Evolutionary conservation across 805 yeast species (phyloP).

Genomic region (Schwanniomyces pseudopolymorphus): DNA sequence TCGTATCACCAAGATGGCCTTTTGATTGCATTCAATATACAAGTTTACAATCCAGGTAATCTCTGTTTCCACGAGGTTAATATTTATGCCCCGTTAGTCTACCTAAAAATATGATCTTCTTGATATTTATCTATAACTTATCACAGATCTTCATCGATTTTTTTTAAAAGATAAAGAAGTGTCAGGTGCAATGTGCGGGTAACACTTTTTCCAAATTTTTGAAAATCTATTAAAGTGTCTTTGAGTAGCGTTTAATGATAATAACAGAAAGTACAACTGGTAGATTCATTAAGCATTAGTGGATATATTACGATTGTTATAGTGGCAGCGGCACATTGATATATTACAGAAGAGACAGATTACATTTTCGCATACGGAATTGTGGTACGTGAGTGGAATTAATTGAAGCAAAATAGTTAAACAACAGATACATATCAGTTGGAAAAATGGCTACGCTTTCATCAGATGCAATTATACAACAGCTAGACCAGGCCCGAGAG

Average conservation of each 20-base stretch:
- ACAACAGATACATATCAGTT: not conserved
- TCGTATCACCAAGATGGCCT: not conserved
- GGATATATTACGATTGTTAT: not conserved
- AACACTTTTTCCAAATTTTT: not conserved
- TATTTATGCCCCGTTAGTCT: not conserved
- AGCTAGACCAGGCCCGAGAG: conserved; percentile 38
- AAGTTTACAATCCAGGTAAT: not conserved
- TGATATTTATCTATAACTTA: not conserved
- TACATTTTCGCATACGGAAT: not conserved
- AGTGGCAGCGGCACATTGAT: not conserved
- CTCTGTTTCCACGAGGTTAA: not conserved
- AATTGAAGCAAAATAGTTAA: not conserved
- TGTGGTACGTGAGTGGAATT: not conserved
- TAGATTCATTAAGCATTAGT: not conserved
- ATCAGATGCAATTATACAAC: conserved; percentile 22
- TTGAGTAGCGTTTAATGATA: not conserved
- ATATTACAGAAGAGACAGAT: not conserved
- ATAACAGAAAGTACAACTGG: not conserved
- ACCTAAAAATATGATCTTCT: not conserved
- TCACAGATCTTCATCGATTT: not conserved
- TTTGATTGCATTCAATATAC: not conserved
- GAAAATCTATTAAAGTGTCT: not conserved
- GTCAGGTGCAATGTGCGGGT: not conserved
- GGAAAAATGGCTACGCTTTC: conserved; percentile 10
- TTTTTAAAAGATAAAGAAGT: not conserved